These are phyloP conservation scores for Infundibulicybe gibba DNA, from an alignment of 768 basidiomycete species.

Conservation along the genomic window DNA sequence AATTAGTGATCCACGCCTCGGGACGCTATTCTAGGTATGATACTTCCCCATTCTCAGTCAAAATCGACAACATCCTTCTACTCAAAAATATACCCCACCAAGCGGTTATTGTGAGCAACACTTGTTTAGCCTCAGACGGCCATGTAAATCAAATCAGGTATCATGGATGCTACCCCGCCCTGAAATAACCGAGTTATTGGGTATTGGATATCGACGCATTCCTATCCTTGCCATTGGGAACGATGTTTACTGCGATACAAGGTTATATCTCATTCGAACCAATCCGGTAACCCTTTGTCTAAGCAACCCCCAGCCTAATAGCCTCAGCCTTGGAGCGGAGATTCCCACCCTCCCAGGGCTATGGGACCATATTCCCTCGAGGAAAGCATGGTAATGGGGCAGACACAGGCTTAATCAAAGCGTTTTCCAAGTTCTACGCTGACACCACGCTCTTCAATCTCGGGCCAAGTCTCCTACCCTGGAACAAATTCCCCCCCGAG, in stretches of 20 bases:
- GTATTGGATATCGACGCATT: slow-evolving; percentile 54
- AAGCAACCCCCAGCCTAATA: slow-evolving; percentile 34
- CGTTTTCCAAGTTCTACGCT: slow-evolving; percentile 41
- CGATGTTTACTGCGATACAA: slow-evolving; percentile 59
- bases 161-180: slow-evolving; percentile 49
- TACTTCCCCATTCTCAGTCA: slow-evolving; percentile 45
- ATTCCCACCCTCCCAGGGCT: slow-evolving; percentile 45
- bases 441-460: slow-evolving; percentile 41
- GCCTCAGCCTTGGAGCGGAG: slow-evolving; percentile 47
- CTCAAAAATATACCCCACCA: slow-evolving; percentile 47
- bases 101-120: slow-evolving; percentile 39
- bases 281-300: neutral
- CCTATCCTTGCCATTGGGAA: slow-evolving; percentile 59
- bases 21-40: slow-evolving; percentile 35
- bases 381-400: slow-evolving; percentile 34
- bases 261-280: slow-evolving; percentile 13
- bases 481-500: slow-evolving; percentile 38
- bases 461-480: slow-evolving; percentile 39
- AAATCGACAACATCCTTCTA: slow-evolving; percentile 47
- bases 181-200: slow-evolving; percentile 48
- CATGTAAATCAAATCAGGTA: slow-evolving; percentile 30
- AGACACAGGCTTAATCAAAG: slow-evolving; percentile 46
- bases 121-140: neutral
- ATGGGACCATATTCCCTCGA: slow-evolving; percentile 44
- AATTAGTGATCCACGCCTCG: neutral